Conservation (phyloP, 1,284 basidiomycete species). For the Taiwanofungus camphoratus region DNA sequence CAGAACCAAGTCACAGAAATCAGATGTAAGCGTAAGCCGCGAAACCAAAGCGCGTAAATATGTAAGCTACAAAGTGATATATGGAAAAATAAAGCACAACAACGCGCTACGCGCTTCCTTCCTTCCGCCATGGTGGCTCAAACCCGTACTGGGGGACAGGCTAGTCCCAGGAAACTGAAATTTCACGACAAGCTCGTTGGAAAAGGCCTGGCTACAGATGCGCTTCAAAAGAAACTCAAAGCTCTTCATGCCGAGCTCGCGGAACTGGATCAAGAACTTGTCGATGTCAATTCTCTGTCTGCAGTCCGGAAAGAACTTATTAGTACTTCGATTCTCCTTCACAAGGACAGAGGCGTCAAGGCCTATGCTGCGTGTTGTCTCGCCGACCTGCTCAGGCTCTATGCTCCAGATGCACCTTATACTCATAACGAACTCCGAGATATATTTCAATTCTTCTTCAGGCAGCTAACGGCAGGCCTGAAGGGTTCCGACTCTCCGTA, state of each 20-base stretch:
- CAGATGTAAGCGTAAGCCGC: constrained; percentile 9
- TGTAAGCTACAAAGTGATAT: constrained; percentile 3
- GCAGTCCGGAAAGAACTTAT: constrained; percentile 78
- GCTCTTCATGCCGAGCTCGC: constrained; percentile 77
- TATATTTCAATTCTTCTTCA: constrained; percentile 93
- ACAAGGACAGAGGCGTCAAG: constrained; percentile 94
- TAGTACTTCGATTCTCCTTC: constrained; percentile 74
- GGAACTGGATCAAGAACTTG: constrained; percentile 81
- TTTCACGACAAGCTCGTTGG: constrained; percentile 77
- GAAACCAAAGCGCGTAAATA: constrained; percentile 4
- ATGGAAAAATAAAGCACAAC: constrained; percentile 19
- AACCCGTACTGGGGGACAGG: constrained; percentile 51
- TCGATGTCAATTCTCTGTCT: constrained; percentile 71
- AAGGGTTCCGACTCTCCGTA: constrained; percentile 68
- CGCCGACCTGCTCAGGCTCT: constrained; percentile 88
- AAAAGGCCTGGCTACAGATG: constrained; percentile 68
- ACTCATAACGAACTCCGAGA: constrained; percentile 83
- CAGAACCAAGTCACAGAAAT: constrained; percentile 1
- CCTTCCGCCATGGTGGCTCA: constrained; percentile 56
- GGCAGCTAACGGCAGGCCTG: constrained; percentile 74
- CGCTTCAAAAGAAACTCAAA: constrained; percentile 81
- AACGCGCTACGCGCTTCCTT: constrained; percentile 20
- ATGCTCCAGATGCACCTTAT: constrained; percentile 97
- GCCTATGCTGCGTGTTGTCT: constrained; percentile 92
- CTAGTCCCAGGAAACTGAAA: constrained; percentile 55